A percentile compares a stretch with the other conserved stretches of the same genome.
Evolutionary conservation across 2,329 filamentous ascomycete genomes (phyloP).

Genomic region (Orbilia blumenaviensis): DNA sequence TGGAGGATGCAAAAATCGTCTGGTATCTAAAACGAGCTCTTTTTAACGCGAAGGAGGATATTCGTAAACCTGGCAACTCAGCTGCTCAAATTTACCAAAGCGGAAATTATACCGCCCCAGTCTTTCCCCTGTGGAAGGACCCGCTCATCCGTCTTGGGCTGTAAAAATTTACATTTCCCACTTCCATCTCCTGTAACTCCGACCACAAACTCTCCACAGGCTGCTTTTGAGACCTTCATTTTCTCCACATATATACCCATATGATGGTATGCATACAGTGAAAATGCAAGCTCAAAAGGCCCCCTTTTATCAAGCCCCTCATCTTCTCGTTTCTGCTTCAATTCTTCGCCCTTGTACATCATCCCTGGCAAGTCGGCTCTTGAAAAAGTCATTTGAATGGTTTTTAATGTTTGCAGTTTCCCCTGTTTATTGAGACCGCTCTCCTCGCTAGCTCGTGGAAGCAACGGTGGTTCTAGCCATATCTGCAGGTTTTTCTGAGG

Average conservation of each 20-base stretch:
- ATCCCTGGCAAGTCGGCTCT: constrained; percentile 40
- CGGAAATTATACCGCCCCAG: constrained; percentile 28
- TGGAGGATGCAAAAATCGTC: neutral
- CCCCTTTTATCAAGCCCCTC: constrained; percentile 28
- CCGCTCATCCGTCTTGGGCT: neutral
- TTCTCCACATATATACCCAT: constrained; percentile 43
- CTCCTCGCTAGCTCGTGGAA: neutral
- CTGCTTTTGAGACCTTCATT: constrained; percentile 33
- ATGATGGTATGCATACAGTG: constrained; percentile 41
- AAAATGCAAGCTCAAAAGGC: constrained; percentile 41
- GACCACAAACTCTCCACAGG: constrained; percentile 32
- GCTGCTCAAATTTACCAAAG: constrained; percentile 14
- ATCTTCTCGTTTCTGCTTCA: constrained; percentile 8
- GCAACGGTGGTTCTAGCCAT: constrained; percentile 32
- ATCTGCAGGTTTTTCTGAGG: constrained; percentile 40
- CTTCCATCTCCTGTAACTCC: constrained; percentile 30
- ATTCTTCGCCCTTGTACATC: constrained; percentile 32
- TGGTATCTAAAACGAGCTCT: constrained; percentile 3
- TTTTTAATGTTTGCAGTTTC: constrained; percentile 35
- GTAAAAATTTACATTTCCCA: constrained; percentile 46
- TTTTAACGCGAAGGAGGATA: neutral
- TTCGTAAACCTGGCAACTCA: neutral
- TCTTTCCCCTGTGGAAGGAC: neutral
- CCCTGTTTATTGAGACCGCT: constrained; percentile 8
- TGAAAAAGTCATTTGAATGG: constrained; percentile 38